Evolutionary conservation across 768 basidiomycete genomes (phyloP).

Genomic region (Cystofilobasidium capitatum): DNA sequence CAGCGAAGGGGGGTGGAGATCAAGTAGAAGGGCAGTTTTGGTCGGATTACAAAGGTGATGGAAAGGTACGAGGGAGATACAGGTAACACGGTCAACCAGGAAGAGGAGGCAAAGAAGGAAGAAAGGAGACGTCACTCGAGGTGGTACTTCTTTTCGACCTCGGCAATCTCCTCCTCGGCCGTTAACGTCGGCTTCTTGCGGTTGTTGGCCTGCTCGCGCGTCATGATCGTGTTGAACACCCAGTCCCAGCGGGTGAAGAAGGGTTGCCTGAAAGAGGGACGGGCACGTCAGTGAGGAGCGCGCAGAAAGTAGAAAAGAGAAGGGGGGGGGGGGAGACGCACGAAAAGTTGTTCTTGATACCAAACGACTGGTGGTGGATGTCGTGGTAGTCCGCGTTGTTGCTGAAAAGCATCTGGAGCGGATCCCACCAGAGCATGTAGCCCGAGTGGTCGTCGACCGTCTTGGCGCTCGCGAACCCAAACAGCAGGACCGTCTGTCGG

Average conservation of each 20-base stretch:
- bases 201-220: constrained; percentile 35
- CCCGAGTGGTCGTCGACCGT: constrained; percentile 96
- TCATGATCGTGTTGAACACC: constrained; percentile 64
- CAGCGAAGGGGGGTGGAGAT: too few species aligned
- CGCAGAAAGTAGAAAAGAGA: not conserved
- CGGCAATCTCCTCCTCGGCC: constrained; percentile 13
- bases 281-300: not conserved
- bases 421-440: constrained; percentile 81
- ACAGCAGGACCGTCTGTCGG: constrained; percentile 76
- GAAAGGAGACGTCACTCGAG: constrained; percentile 24
- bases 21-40: too few species aligned
- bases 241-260: constrained; percentile 70
- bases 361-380: constrained; percentile 87
- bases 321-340: constrained; percentile 30
- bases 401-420: constrained; percentile 61
- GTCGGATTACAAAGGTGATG: too few species aligned
- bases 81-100: too few species aligned
- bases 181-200: constrained; percentile 2
- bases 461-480: constrained; percentile 38
- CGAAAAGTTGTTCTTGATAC: constrained; percentile 95
- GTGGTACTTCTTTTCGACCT: constrained; percentile 25
- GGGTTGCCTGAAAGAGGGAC: constrained; percentile 12
- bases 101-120: too few species aligned
- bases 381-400: constrained; percentile 98
- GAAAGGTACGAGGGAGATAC: too few species aligned